Evolutionary conservation across 352 stramenopile genomes (phyloP).

Genomic region (Aphanomyces stellatus): DNA sequence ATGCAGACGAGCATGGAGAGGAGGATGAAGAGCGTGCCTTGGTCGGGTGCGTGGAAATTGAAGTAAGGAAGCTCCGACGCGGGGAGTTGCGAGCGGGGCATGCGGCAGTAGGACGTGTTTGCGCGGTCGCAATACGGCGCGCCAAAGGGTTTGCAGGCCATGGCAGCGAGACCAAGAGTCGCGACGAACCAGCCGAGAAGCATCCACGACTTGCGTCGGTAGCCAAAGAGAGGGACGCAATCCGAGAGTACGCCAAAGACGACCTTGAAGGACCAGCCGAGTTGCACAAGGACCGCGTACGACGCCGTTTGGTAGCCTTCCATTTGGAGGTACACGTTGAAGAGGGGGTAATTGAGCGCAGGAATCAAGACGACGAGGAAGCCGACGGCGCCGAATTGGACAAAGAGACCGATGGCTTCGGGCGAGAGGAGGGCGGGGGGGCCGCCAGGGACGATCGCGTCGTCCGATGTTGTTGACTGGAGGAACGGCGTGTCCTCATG

Average conservation of each 20-base stretch:
- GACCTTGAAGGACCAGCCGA: slow-evolving; percentile 55
- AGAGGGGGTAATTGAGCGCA: background rate
- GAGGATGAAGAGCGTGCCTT: slow-evolving; percentile 23
- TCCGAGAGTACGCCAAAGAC: slow-evolving; percentile 37
- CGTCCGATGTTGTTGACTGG: too few species aligned
- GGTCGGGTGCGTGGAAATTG: slow-evolving; percentile 22
- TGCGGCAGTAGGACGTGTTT: background rate
- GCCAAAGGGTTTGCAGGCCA: slow-evolving; percentile 38
- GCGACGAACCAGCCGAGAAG: slow-evolving; percentile 35
- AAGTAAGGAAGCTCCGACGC: slow-evolving; percentile 20
- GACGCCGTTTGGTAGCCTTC: slow-evolving; percentile 7
- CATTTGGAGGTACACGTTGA: slow-evolving; percentile 7
- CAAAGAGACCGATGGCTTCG: slow-evolving; percentile 25
- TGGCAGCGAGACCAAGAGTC: slow-evolving; percentile 33
- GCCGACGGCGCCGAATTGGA: slow-evolving; percentile 29
- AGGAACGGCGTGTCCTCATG: too few species aligned
- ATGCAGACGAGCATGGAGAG: slow-evolving; percentile 33
- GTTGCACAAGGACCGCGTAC: slow-evolving; percentile 27
- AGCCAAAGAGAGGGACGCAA: slow-evolving; percentile 6
- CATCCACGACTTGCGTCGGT: slow-evolving; percentile 29
- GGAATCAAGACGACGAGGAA: slow-evolving; percentile 26
- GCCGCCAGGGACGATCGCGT: too few species aligned
- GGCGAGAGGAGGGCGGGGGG: slow-evolving; percentile 18
- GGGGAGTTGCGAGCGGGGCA: background rate
- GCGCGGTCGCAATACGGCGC: slow-evolving; percentile 35